These are phyloP conservation scores for Diaporthe humulicola DNA, from an alignment of 2,329 filamentous ascomycete species.

Conservation along the genomic window DNA sequence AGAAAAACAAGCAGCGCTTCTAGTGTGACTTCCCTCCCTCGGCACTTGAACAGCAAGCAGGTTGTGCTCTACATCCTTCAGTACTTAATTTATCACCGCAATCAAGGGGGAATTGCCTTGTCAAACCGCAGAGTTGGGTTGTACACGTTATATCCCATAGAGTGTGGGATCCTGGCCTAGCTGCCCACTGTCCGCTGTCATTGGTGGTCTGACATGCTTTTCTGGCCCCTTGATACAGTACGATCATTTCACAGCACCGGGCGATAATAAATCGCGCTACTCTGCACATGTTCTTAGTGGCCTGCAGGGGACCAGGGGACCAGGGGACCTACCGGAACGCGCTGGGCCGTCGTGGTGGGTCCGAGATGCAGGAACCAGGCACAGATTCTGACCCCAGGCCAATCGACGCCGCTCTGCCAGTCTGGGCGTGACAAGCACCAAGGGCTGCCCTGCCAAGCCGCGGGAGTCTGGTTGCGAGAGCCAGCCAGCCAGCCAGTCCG, in stretches of 20 bases:
- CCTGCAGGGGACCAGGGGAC: neutral
- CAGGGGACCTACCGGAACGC: neutral
- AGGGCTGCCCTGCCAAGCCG: constrained; percentile 23
- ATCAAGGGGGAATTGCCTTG: neutral
- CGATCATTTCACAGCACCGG: neutral
- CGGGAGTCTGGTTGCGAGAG: constrained; percentile 7
- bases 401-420: constrained; percentile 15
- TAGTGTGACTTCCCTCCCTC: neutral
- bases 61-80: neutral
- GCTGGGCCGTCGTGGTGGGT: constrained; percentile 1
- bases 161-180: constrained; percentile 7
- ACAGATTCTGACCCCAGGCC: constrained; percentile 17
- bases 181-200: neutral
- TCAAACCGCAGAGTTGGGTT: neutral
- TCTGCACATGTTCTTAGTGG: neutral
- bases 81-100: neutral
- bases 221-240: constrained; percentile 22
- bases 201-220: constrained; percentile 20
- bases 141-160: neutral
- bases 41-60: neutral
- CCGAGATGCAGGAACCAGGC: constrained; percentile 36
- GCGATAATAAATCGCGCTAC: neutral
- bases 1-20: neutral
- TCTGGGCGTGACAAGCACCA: constrained; percentile 14
- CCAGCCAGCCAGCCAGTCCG: neutral